These are phyloP conservation scores for Alternaria hordeiaustralica DNA, from an alignment of 2,329 filamentous ascomycete species.

Conservation along the genomic window DNA sequence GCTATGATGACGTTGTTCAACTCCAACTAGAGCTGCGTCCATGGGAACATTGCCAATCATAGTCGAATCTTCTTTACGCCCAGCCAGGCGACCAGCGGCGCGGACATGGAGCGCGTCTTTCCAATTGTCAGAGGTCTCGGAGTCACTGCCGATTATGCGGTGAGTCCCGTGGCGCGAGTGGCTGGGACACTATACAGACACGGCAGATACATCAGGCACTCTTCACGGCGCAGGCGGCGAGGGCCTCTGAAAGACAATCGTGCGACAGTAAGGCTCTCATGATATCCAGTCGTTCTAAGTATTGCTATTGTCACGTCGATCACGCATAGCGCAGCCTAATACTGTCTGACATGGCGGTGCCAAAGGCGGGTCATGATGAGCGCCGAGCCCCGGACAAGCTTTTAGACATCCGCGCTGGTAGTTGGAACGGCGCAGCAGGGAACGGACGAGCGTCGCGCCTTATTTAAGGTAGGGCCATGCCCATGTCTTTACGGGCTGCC, in stretches of 20 bases:
- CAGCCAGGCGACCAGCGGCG: neutral
- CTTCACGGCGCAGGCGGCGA: constrained; percentile 7
- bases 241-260: constrained; percentile 2
- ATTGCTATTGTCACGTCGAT: constrained; percentile 8
- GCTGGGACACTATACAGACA: neutral
- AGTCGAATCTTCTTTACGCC: neutral
- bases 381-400: constrained; percentile 19
- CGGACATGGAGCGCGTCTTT: neutral
- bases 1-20: constrained; percentile 9
- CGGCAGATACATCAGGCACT: neutral
- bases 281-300: constrained; percentile 11
- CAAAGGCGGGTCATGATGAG: constrained; percentile 15
- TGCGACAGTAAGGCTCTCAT: constrained; percentile 6
- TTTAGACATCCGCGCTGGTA: constrained; percentile 8
- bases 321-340: constrained; percentile 10
- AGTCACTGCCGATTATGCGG: neutral
- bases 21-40: neutral
- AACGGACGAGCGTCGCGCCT: constrained; percentile 12
- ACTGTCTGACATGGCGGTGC: constrained; percentile 4
- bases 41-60: neutral
- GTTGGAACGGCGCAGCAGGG: constrained; percentile 14
- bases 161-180: neutral
- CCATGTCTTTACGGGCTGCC: constrained; percentile 15
- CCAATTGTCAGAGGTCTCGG: neutral
- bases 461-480: constrained; percentile 20